phyloP scores from a whole-genome alignment of 768 basidiomycete genomes.

The Russula emetica region DNA sequence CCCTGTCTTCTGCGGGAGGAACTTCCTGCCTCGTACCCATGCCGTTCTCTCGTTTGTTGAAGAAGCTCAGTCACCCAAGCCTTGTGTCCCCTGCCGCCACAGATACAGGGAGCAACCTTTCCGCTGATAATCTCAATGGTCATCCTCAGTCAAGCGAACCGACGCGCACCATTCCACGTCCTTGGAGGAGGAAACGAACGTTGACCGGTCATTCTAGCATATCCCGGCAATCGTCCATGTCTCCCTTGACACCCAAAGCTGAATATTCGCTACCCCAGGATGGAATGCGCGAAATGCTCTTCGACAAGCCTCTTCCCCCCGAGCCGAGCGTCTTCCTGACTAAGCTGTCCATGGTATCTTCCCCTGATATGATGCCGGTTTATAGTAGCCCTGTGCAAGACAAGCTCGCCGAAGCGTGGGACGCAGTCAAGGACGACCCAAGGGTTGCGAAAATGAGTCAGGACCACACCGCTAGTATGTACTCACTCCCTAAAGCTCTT shows the following conservation, averaged over 20 bases:
- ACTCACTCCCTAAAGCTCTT: neutral
- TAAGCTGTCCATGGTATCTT: neutral
- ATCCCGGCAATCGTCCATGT: too few species aligned
- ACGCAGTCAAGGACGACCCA: constrained; percentile 3
- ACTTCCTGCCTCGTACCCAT: neutral
- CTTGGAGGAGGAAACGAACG: constrained; percentile 8
- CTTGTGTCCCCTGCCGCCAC: neutral
- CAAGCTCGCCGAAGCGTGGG: constrained; percentile 2
- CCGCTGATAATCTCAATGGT: neutral
- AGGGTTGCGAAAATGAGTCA: neutral
- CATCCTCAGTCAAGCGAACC: neutral
- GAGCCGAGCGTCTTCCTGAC: neutral
- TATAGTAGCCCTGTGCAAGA: neutral
- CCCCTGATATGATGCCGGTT: neutral
- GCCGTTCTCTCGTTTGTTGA: constrained; percentile 9
- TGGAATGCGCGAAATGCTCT: neutral
- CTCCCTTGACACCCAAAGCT: too few species aligned
- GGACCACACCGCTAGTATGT: neutral
- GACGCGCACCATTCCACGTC: neutral
- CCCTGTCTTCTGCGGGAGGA: neutral
- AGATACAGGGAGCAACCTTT: neutral
- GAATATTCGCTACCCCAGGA: neutral
- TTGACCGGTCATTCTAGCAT: neutral
- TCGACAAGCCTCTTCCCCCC: neutral
- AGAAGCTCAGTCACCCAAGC: constrained; percentile 5